A percentile compares a stretch with the other conserved stretches of the same genome.
Evolutionary conservation across 1,139 yeast species (phyloP).

Genomic region (Dujonia santamariae): DNA sequence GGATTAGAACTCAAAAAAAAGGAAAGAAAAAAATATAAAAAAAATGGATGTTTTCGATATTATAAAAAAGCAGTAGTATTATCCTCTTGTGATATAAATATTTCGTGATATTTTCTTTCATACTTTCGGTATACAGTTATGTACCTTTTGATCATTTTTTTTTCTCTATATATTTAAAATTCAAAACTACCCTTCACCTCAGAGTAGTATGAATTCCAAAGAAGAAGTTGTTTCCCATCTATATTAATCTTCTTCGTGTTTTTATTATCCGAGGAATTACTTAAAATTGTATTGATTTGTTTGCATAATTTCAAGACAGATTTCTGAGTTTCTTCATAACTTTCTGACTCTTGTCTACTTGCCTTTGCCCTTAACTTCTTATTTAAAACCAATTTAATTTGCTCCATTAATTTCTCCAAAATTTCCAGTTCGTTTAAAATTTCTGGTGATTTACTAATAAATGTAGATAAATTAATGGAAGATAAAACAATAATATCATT

Average conservation of each 20-base stretch:
- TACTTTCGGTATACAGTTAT: no score
- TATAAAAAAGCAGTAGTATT: background rate
- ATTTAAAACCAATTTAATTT: conserved; percentile 25
- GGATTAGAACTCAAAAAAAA: background rate
- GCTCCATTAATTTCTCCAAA: conserved; percentile 20
- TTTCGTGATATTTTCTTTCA: background rate
- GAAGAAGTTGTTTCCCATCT: conserved; percentile 3
- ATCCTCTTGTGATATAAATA: background rate
- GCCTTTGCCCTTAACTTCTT: conserved; percentile 42
- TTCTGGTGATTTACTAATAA: conserved; percentile 20
- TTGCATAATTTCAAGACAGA: conserved; percentile 26
- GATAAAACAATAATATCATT: conserved; percentile 39
- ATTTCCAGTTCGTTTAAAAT: conserved; percentile 17
- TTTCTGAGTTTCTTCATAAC: conserved; percentile 29
- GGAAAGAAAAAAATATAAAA: background rate
- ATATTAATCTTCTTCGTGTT: conserved; percentile 3
- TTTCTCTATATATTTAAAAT: no score
- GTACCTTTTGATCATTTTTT: no score
- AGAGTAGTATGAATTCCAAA: conserved; percentile 5
- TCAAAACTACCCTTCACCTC: conserved; percentile 4
- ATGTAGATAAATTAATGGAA: conserved; percentile 30
- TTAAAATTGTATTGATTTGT: conserved; percentile 13
- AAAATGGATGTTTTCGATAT: background rate
- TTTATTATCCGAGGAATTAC: conserved; percentile 3
- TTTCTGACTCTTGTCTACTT: conserved; percentile 41